Evolutionary conservation across 208 protist species (phyloP).

Genomic region (Leishmania martiniquensis): DNA sequence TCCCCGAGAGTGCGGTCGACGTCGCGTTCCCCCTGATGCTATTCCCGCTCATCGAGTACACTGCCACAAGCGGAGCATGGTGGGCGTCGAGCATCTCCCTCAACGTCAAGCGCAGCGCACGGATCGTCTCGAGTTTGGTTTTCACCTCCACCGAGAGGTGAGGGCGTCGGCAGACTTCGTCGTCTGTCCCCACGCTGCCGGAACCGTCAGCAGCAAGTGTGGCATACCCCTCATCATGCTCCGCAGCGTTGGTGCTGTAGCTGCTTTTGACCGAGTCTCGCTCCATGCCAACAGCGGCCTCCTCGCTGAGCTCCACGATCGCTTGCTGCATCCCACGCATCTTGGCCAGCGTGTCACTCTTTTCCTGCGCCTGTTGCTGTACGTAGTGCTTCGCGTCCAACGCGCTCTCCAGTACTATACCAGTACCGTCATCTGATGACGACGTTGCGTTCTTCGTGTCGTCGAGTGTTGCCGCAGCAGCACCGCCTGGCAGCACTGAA

Average conservation of each 20-base stretch:
- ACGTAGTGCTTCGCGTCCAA: conserved; percentile 19
- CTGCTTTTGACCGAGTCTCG: neutral
- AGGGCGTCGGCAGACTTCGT: neutral
- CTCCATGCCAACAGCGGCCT: conserved; percentile 34
- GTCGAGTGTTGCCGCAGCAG: neutral
- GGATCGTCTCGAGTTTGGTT: conserved; percentile 21
- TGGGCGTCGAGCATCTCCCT: conserved; percentile 34
- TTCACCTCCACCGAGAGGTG: neutral
- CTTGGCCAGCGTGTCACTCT: conserved; percentile 43
- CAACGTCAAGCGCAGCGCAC: conserved; percentile 25
- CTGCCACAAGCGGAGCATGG: neutral
- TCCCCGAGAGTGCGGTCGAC: neutral
- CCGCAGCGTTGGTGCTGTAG: neutral
- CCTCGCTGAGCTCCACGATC: conserved; percentile 46
- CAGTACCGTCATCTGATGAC: neutral
- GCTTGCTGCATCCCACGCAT: conserved; percentile 53
- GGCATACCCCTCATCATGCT: neutral
- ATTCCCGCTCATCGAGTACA: neutral
- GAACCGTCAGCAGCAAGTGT: neutral
- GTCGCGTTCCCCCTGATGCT: neutral
- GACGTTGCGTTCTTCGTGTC: neutral
- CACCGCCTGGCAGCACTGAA: neutral
- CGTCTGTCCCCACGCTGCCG: neutral
- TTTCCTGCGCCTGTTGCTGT: conserved; percentile 28
- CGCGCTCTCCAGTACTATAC: conserved; percentile 10